Evolutionary conservation across 805 yeast genomes (phyloP).

Genomic region (Naumovozyma castellii): DNA sequence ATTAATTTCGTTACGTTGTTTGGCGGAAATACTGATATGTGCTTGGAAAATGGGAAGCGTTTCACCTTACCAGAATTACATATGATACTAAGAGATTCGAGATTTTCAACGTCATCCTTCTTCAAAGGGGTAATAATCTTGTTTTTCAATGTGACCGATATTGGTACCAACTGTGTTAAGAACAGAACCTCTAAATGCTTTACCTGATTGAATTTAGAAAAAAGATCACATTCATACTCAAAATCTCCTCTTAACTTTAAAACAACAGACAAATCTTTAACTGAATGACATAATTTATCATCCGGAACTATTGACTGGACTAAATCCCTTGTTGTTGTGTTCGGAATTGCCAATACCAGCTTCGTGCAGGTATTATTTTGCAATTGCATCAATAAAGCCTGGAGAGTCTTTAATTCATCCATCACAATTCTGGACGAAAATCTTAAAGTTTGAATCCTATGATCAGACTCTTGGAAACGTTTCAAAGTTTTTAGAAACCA

Average conservation of each 20-base stretch:
- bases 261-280: conserved; percentile 15
- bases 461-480: neutral
- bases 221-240: conserved; percentile 12
- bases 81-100: conserved; percentile 16
- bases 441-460: conserved; percentile 7
- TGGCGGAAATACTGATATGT: conserved; percentile 4
- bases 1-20: conserved; percentile 9
- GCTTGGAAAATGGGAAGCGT: conserved; percentile 12
- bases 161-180: conserved; percentile 11
- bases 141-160: conserved; percentile 1
- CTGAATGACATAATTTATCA: conserved; percentile 3
- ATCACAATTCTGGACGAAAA: conserved; percentile 15
- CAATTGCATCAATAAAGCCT: conserved; percentile 8
- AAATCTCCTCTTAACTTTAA: conserved; percentile 15
- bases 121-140: conserved; percentile 2
- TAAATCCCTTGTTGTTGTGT: conserved; percentile 13
- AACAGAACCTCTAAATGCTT: conserved; percentile 17
- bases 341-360: conserved; percentile 15
- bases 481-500: conserved; percentile 7
- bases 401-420: conserved; percentile 17
- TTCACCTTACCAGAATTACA: conserved; percentile 17
- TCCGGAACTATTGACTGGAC: conserved; percentile 7
- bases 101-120: conserved; percentile 1
- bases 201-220: conserved; percentile 13
- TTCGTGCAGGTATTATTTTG: conserved; percentile 8